A percentile compares a stretch with the other conserved stretches of the same genome.
Conservation (phyloP, 306 rosid genomes). For the Acacia crassicarpa region DNA sequence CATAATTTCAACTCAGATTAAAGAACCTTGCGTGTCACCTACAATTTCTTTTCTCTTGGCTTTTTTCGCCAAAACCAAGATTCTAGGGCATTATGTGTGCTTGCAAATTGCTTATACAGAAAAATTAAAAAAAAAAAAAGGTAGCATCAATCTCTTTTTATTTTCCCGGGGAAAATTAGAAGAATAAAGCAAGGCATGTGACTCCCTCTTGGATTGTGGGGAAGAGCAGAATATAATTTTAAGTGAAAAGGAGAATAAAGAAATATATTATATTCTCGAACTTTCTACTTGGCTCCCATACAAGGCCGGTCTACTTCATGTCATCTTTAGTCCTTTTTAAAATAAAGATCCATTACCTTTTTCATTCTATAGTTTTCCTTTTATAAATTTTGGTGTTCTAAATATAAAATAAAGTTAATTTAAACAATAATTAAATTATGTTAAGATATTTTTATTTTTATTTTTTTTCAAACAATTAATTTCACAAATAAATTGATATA, state of each 20-base stretch:
- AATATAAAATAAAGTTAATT: too few relatives aligned
- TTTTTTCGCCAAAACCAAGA: neutral
- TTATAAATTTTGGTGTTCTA: too few relatives aligned
- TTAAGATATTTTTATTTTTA: too few relatives aligned
- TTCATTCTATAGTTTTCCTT: too few relatives aligned
- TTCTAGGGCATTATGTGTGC: neutral
- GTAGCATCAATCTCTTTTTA: neutral
- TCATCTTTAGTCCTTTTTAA: neutral
- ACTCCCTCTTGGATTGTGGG: slow-evolving; percentile 1
- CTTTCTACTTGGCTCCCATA: slow-evolving; percentile 12
- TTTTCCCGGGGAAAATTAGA: neutral
- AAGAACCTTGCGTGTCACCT: neutral
- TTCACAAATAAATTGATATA: too few relatives aligned
- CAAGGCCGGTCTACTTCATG: neutral
- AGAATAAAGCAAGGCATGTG: slow-evolving; percentile 1
- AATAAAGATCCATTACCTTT: too few relatives aligned
- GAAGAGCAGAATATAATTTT: neutral
- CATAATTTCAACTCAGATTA: neutral
- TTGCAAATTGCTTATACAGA: neutral
- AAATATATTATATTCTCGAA: neutral
- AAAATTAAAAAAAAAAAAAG: neutral
- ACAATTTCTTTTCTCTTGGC: neutral
- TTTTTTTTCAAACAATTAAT: too few relatives aligned
- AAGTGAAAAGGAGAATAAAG: neutral
- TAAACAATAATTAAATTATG: too few relatives aligned